Evolutionary conservation across 495 filamentous ascomycete genomes (phyloP), one percentile per base, ranked within the genome.

Genomic region (Xanthoparmelia taractica): DNA sequence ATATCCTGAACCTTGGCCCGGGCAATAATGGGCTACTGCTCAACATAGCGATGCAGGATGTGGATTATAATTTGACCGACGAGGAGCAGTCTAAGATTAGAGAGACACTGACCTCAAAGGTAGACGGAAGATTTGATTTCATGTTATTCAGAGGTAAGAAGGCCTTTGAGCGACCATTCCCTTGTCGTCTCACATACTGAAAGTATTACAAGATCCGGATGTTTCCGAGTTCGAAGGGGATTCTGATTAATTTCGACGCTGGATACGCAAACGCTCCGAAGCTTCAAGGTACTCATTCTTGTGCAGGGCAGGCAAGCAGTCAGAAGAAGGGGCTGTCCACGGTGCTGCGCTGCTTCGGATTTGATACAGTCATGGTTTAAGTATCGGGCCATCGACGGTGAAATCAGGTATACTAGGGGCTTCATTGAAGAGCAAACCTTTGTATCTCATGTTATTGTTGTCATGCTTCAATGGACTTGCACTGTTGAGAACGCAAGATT

Each of bases 41-140:
- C n/a, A 72, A 72, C 8, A 72, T 80, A 18, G 65, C 76, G 68
- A 75, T 70, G 59, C 72, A 74, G 36, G 70, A 69, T 18, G 57
- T 66, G 12, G 72, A 73, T 15, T 71, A 66, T 33, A 57, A 73
- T 52, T 62, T 81, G 36, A 70, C 70, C 4, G 71, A 76, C 20
- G 60, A 69, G 4, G 71, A 75, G 20, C 71, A 78, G 61, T 59
- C 34, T 17, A 34, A 67, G n/a, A 79, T 80, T 27, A 70, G 65
- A 47, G 69, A 78, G 25, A 71, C 63, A 15, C 67, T 81, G 43
- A 67, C 61, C 25, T 66, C 66, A 34, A 72, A 67, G 13, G 65
- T 80, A 1, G 70, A 73, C 52, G 79, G 79, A 13, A 68, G 71
- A 33, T 79, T 82, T 59, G 75, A 79, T 37, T 80, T 77, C 37